Conservation (phyloP, 148 eudicot species). For the Persicaria tinctoria region DNA sequence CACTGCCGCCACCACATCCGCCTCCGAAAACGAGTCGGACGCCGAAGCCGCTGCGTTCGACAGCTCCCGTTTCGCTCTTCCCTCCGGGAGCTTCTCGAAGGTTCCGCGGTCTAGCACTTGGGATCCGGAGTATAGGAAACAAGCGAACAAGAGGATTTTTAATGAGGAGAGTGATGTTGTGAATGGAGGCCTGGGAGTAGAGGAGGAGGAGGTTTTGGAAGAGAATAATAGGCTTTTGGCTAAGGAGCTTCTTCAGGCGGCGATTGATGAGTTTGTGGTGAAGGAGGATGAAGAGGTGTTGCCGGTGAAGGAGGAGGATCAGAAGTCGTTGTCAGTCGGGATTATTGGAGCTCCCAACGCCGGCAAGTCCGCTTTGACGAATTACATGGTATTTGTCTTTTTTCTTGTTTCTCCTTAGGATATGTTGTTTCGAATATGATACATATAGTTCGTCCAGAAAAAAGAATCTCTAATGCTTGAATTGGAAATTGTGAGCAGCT, state of each 20-base stretch:
- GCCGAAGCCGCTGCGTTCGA: constrained; percentile 40
- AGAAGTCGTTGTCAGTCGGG: constrained; percentile 74
- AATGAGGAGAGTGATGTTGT: constrained; percentile 27
- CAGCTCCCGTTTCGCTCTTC: constrained; percentile 46
- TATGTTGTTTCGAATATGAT: constrained; percentile 7
- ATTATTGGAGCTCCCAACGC: constrained; percentile 99
- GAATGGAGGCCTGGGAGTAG: constrained; percentile 15
- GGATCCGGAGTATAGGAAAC: constrained; percentile 65
- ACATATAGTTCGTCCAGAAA: background rate
- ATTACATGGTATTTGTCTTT: constrained; percentile 56
- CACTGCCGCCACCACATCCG: constrained; percentile 19
- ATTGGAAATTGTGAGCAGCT: background rate
- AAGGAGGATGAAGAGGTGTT: constrained; percentile 36
- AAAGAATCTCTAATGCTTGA: background rate
- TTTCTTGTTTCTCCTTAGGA: background rate
- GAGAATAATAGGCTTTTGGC: constrained; percentile 52
- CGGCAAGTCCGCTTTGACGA: constrained; percentile 86
- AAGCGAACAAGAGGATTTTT: constrained; percentile 41
- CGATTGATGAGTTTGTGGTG: constrained; percentile 35
- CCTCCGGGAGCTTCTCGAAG: constrained; percentile 18
- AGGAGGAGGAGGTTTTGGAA: constrained; percentile 24
- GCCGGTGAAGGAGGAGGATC: constrained; percentile 66
- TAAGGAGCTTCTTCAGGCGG: constrained; percentile 55
- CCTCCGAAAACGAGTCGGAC: constrained; percentile 31
- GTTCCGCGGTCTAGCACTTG: constrained; percentile 26